Evolutionary conservation across 805 yeast species (phyloP).

Genomic region (Ogataea corticis): DNA sequence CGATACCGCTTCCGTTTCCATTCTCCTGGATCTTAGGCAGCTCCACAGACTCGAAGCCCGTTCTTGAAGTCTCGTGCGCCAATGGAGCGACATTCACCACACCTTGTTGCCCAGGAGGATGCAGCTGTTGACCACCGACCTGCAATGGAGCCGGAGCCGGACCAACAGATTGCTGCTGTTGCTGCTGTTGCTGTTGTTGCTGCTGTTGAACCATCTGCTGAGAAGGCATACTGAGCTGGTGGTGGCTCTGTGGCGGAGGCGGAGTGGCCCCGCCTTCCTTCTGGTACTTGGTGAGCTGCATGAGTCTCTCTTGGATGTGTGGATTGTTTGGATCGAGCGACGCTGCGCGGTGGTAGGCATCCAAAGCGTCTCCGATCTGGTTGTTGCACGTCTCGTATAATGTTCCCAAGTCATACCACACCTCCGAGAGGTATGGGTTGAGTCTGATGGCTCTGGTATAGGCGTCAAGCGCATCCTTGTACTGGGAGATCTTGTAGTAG

Average conservation of each 20-base stretch:
- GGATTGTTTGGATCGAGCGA: conserved; percentile 92
- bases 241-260: conserved; percentile 59
- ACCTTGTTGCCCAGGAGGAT: conserved; percentile 21
- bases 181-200: conserved; percentile 32
- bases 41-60: conserved; percentile 1
- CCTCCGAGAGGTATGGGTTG: conserved; percentile 95
- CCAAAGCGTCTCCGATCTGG: conserved; percentile 91
- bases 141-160: conserved; percentile 33
- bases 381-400: conserved; percentile 96
- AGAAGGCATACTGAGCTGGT: conserved; percentile 42
- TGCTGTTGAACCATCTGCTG: conserved; percentile 41
- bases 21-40: conserved; percentile 2
- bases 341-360: conserved; percentile 96
- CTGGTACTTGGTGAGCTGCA: conserved; percentile 74
- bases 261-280: conserved; percentile 63
- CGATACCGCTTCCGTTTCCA: neutral
- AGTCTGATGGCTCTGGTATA: conserved; percentile 94
- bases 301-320: conserved; percentile 90
- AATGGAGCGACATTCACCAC: conserved; percentile 7
- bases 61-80: neutral
- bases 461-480: conserved; percentile 95
- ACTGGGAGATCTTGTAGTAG: conserved; percentile 94
- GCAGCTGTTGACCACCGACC: conserved; percentile 30
- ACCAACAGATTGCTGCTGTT: conserved; percentile 31
- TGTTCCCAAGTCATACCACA: conserved; percentile 98